Base-by-base conservation (phyloP, 352 stramenopile species). In the Pythium graminicola region DNA sequence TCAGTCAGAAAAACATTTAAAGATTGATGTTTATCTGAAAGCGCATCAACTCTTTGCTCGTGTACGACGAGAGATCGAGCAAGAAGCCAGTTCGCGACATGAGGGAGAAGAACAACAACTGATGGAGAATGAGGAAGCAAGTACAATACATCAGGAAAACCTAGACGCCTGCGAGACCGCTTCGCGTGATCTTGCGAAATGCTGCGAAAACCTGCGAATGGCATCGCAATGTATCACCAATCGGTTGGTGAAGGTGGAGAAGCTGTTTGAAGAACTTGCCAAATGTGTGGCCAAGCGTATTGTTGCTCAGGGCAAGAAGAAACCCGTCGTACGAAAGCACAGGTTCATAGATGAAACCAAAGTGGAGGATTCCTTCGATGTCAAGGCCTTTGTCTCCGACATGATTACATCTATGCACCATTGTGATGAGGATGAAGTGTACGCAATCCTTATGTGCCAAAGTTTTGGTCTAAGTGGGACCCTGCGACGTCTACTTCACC, bases 41-140 rank as follows among this genome's bases (percentile, higher is more conserved):
- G 7, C 43, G 0, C 61, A 69, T 29, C 20, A 24, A 14, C 1
- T 69, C 2, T 64, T 28, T 20, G 61, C 61, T 6, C 24, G 54
- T 23, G 54, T 69, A n/a, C 54, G 61, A 1, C 49, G 13, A 0
- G 54, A 69, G 22, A 26, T 69, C 4, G 5, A 51, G 11, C 23
- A 54, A 33, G 61, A 69, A 36, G 29, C 35, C 17, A 36, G 41
- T 6, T 16, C 40, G 20, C 54, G 60, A 7, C 35, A 29, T 13
- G 59, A 67, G 36, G 16, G 24, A 27, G 48, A 58, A 43, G 52
- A 62, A 38, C 17, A 8, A 6, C 32, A 32, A 20, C 9, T 35
- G 1, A 56, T 68, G 54, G 49, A 54, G 27, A 38, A 54, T 2
- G 60, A 68, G 45, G 54, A 68, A 31, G 17, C 6, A 9, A 39